Evolutionary conservation across 2,329 filamentous ascomycete species (phyloP).

Genomic region (Fusarium devonianum): DNA sequence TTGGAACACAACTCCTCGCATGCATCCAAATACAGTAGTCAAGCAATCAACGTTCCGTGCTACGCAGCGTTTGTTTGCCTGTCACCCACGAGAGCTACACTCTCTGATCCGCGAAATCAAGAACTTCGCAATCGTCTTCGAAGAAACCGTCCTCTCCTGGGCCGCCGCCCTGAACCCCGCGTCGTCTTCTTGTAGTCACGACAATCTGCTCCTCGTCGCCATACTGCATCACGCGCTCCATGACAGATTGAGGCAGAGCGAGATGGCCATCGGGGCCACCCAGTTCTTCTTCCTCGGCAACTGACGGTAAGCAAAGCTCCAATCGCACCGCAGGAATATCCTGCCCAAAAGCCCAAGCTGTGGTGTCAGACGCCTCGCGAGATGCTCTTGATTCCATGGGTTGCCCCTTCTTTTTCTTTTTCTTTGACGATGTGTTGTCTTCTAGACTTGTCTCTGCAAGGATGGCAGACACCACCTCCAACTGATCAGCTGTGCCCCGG

Average conservation of each 20-base stretch:
- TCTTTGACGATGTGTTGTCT: conserved; percentile 47
- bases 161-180: conserved; percentile 56
- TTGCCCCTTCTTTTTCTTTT: conserved; percentile 48
- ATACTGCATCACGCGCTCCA: conserved; percentile 68
- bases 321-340: conserved; percentile 58
- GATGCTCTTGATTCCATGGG: conserved; percentile 26
- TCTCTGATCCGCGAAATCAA: conserved; percentile 82
- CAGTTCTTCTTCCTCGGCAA: conserved; percentile 62
- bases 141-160: conserved; percentile 80
- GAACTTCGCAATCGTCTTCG: conserved; percentile 89
- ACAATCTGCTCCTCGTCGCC: conserved; percentile 79
- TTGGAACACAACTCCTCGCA: conserved; percentile 16
- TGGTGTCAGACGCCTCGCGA: conserved; percentile 24
- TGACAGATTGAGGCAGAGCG: conserved; percentile 67
- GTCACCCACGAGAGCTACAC: conserved; percentile 50
- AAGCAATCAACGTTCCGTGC: conserved; percentile 24
- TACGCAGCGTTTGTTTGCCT: conserved; percentile 11
- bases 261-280: conserved; percentile 61
- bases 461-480: conserved; percentile 49
- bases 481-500: conserved; percentile 43
- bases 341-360: conserved; percentile 68
- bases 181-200: conserved; percentile 78
- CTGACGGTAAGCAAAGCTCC: conserved; percentile 56
- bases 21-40: conserved; percentile 34
- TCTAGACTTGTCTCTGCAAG: conserved; percentile 53